Evolutionary conservation across 768 basidiomycete species (phyloP).

Genomic region (Phaeotremella fagi): DNA sequence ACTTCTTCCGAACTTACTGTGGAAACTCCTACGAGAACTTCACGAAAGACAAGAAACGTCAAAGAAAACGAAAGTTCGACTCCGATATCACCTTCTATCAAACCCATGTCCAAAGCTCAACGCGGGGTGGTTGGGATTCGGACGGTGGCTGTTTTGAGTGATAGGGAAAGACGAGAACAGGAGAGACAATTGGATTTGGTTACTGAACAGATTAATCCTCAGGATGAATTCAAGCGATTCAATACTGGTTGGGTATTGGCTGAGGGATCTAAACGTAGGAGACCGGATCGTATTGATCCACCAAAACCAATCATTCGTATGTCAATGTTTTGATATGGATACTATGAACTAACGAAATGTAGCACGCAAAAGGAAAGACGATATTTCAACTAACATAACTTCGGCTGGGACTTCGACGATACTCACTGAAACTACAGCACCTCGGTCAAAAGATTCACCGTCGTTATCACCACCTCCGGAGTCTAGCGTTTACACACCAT

Average conservation of each 20-base stretch:
- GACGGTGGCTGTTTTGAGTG: conserved; percentile 26
- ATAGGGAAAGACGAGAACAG: conserved; percentile 36
- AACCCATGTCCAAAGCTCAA: conserved; percentile 10
- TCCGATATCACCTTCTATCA: neutral
- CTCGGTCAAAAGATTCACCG: no score
- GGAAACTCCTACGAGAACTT: neutral
- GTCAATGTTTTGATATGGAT: no score
- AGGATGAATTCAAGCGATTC: conserved; percentile 72
- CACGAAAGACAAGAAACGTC: neutral
- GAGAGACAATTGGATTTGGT: conserved; percentile 50
- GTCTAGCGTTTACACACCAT: no score
- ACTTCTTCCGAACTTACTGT: neutral
- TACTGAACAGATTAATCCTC: conserved; percentile 67
- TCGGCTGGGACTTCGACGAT: no score
- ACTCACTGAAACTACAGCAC: no score
- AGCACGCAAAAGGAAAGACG: no score
- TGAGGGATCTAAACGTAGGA: conserved; percentile 63
- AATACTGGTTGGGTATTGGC: conserved; percentile 85
- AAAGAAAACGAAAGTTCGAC: neutral
- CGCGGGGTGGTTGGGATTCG: conserved; percentile 37
- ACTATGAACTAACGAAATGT: no score
- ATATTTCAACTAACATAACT: no score
- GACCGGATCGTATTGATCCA: conserved; percentile 47
- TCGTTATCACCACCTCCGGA: no score
- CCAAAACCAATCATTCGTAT: no score